A percentile compares a stretch with the other conserved stretches of the same genome.
phyloP scores from a whole-genome alignment of 805 yeast species.

The Ogataea paraovalis region DNA sequence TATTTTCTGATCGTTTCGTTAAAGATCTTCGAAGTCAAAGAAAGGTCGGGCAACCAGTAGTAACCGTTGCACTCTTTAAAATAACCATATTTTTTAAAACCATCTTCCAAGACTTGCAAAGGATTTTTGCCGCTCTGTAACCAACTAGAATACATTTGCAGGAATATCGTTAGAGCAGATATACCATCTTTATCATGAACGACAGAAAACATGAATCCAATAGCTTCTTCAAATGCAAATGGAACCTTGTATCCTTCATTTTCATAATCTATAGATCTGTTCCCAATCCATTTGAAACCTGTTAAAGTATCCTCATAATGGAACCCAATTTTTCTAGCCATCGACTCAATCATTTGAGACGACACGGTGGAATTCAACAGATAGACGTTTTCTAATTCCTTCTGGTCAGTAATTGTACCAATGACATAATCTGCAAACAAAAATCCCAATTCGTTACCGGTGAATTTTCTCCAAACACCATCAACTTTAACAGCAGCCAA shows the following conservation, averaged over 20 bases:
- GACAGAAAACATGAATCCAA: constrained; percentile 84
- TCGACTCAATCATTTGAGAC: constrained; percentile 67
- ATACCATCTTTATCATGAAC: constrained; percentile 94
- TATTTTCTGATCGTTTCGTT: constrained; percentile 34
- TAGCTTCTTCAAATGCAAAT: constrained; percentile 93
- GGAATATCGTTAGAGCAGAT: constrained; percentile 69
- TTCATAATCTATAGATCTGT: constrained; percentile 72
- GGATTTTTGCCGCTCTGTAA: constrained; percentile 35
- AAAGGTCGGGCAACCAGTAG: constrained; percentile 58
- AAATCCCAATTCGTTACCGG: constrained; percentile 89
- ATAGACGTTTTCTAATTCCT: constrained; percentile 36
- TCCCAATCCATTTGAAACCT: constrained; percentile 98
- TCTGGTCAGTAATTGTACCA: constrained; percentile 21
- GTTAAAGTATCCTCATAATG: constrained; percentile 79
- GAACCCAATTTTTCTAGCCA: constrained; percentile 63
- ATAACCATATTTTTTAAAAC: constrained; percentile 68
- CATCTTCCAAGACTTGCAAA: constrained; percentile 48
- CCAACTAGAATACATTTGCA: constrained; percentile 64
- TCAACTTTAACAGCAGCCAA: constrained; percentile 64
- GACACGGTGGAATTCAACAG: constrained; percentile 89
- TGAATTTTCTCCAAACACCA: constrained; percentile 67
- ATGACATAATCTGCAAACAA: constrained; percentile 69
- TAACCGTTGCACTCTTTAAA: constrained; percentile 86
- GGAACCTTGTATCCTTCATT: constrained; percentile 65
- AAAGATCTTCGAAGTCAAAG: constrained; percentile 53